These are phyloP conservation scores for Kwoniella dendrophila DNA, from an alignment of 768 basidiomycete species.

Conservation along the genomic window DNA sequence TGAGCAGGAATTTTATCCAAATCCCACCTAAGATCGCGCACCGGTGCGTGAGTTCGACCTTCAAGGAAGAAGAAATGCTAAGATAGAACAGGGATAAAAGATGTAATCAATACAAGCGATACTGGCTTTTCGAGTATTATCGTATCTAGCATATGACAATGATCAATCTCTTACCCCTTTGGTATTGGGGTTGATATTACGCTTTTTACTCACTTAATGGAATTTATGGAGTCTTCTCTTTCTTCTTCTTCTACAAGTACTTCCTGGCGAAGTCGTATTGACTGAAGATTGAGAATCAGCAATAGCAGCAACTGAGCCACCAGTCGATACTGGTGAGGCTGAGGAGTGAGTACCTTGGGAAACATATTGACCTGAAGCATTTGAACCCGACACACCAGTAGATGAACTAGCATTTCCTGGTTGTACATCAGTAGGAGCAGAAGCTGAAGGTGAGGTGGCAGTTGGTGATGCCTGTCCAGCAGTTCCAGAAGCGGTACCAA, in stretches of 20 bases:
- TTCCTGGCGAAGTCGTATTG: not conserved
- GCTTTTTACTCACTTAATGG: conserved; percentile 12
- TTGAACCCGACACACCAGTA: too few relatives aligned
- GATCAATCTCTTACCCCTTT: too few relatives aligned
- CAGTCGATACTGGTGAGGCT: too few relatives aligned
- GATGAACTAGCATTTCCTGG: too few relatives aligned
- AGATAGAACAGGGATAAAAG: too few relatives aligned
- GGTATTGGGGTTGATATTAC: too few relatives aligned
- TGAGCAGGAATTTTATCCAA: too few relatives aligned
- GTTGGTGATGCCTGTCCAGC: not conserved
- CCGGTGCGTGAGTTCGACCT: not conserved
- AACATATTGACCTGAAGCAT: too few relatives aligned
- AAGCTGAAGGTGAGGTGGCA: not conserved
- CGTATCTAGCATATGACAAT: too few relatives aligned
- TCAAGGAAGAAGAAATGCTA: too few relatives aligned
- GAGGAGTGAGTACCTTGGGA: not conserved
- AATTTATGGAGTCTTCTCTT: conserved; percentile 7
- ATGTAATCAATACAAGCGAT: not conserved
- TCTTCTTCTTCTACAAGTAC: conserved; percentile 1
- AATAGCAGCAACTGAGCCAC: conserved; percentile 4
- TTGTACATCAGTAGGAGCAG: not conserved
- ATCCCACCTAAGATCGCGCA: not conserved
- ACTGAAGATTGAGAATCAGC: not conserved
- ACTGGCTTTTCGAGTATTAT: not conserved
- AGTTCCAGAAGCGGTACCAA: not conserved